These are phyloP conservation scores for Gaeumannomyces tritici DNA, from an alignment of 2,329 filamentous ascomycete genomes.

Conservation along the genomic window DNA sequence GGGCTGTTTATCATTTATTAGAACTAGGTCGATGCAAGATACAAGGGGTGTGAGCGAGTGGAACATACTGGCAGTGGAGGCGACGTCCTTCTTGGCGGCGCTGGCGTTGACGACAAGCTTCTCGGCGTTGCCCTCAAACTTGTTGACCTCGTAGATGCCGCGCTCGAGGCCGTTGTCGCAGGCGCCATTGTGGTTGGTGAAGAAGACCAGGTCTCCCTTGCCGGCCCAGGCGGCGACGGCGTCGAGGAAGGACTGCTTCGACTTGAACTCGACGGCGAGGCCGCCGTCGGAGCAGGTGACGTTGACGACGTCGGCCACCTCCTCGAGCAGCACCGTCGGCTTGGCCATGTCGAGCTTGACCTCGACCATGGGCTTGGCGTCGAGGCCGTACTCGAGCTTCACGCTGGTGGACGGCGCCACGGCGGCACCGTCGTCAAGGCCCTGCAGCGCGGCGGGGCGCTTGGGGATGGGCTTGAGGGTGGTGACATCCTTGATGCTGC, in stretches of 20 bases:
- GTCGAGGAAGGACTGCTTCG: conserved; percentile 13
- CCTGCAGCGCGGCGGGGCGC: background rate
- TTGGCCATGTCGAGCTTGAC: conserved; percentile 16
- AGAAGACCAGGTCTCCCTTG: conserved; percentile 19
- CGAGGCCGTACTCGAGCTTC: conserved; percentile 8
- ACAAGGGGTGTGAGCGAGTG: background rate
- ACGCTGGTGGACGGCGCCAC: conserved; percentile 4
- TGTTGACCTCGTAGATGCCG: conserved; percentile 24
- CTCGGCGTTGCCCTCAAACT: conserved; percentile 16
- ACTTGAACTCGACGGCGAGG: conserved; percentile 18
- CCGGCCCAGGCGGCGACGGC: conserved; percentile 15
- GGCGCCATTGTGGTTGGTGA: conserved; percentile 31
- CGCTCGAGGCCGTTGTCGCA: conserved; percentile 29
- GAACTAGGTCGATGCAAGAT: background rate
- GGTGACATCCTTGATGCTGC: conserved; percentile 1
- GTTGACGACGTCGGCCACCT: conserved; percentile 16
- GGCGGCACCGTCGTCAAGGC: background rate
- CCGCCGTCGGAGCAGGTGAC: conserved; percentile 18
- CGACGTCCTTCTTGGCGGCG: conserved; percentile 20
- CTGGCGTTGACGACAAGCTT: conserved; percentile 20
- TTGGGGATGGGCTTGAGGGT: conserved; percentile 4
- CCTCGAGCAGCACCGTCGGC: conserved; percentile 21
- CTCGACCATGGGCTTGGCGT: conserved; percentile 8
- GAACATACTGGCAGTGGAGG: conserved; percentile 23
- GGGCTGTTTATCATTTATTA: background rate